Conservation (phyloP, 768 basidiomycete genomes). For the Hemileccinum rubropunctum region DNA sequence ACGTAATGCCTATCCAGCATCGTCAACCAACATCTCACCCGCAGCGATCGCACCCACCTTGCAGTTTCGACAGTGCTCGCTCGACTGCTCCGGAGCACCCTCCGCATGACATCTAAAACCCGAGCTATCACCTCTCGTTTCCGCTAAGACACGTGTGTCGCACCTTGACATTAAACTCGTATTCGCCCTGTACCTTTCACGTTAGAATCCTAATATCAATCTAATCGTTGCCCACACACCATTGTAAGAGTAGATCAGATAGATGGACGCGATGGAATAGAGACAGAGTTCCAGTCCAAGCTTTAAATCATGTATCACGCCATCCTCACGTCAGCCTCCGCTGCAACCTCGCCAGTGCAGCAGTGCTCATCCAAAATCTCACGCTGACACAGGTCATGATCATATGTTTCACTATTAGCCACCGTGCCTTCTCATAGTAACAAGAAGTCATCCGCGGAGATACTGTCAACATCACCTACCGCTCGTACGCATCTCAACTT, state of each 20-base stretch:
- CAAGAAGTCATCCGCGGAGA: background rate
- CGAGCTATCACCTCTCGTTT: conserved; percentile 2
- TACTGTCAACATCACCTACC: conserved; percentile 1
- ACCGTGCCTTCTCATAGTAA: background rate
- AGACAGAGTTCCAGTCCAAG: background rate
- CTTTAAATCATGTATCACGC: conserved; percentile 4
- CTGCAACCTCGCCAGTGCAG: too few relatives aligned
- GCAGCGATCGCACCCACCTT: conserved; percentile 21
- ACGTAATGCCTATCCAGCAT: conserved; percentile 32
- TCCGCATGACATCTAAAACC: conserved; percentile 72
- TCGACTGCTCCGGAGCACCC: conserved; percentile 85
- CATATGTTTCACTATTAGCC: background rate
- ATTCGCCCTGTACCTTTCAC: conserved; percentile 29
- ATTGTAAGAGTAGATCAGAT: conserved; percentile 10
- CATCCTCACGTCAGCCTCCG: too few relatives aligned
- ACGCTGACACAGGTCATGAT: conserved; percentile 3
- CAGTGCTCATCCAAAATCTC: conserved; percentile 9
- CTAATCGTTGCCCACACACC: conserved; percentile 13
- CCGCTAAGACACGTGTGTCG: background rate
- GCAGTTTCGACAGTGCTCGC: conserved; percentile 69
- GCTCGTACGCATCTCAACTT: conserved; percentile 53
- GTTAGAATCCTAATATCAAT: conserved; percentile 7
- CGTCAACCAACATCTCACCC: background rate
- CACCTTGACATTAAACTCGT: conserved; percentile 86
- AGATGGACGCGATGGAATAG: background rate